Percentiles rank a stretch among this genome's conserved stretches.
These are phyloP conservation scores for Taphrina confusa DNA, from an alignment of 1,139 yeast species.

Conservation along the genomic window DNA sequence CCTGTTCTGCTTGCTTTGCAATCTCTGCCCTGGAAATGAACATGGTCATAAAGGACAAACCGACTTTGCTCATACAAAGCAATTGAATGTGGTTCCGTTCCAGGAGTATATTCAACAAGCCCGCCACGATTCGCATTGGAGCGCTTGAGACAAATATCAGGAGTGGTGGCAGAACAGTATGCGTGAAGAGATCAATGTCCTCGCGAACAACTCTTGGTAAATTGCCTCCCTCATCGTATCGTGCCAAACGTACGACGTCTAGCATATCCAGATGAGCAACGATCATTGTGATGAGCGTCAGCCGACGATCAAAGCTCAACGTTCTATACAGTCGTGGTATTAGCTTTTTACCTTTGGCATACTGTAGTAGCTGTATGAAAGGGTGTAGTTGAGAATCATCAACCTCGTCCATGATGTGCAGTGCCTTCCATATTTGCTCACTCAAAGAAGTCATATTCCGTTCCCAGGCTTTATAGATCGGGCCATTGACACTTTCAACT, in stretches of 20 bases:
- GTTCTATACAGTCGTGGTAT: slow-evolving; percentile 88
- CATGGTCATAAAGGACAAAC: slow-evolving; percentile 82
- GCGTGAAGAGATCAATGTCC: slow-evolving; percentile 76
- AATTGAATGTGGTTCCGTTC: slow-evolving; percentile 69
- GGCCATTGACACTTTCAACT: slow-evolving; percentile 44
- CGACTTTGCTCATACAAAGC: slow-evolving; percentile 79
- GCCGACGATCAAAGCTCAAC: slow-evolving; percentile 71
- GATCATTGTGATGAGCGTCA: slow-evolving; percentile 74
- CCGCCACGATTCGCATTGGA: slow-evolving; percentile 76
- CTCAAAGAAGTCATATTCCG: slow-evolving; percentile 44
- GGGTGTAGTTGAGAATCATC: slow-evolving; percentile 55
- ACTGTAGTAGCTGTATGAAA: slow-evolving; percentile 78
- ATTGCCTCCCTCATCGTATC: slow-evolving; percentile 62
- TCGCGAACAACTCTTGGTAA: slow-evolving; percentile 52
- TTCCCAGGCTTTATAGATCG: slow-evolving; percentile 45
- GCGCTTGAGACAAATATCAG: slow-evolving; percentile 85
- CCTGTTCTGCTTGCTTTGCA: slow-evolving; percentile 72
- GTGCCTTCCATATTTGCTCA: slow-evolving; percentile 67
- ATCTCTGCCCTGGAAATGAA: slow-evolving; percentile 89
- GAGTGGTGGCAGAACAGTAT: slow-evolving; percentile 79
- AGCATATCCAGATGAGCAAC: slow-evolving; percentile 81
- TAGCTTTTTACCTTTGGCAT: slow-evolving; percentile 84
- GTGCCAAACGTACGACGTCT: slow-evolving; percentile 73
- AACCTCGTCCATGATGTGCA: slow-evolving; percentile 58
- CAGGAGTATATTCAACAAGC: slow-evolving; percentile 71